Base-by-base conservation (phyloP, 176 grass and related monocot genomes). In the Carex cristatella region DNA sequence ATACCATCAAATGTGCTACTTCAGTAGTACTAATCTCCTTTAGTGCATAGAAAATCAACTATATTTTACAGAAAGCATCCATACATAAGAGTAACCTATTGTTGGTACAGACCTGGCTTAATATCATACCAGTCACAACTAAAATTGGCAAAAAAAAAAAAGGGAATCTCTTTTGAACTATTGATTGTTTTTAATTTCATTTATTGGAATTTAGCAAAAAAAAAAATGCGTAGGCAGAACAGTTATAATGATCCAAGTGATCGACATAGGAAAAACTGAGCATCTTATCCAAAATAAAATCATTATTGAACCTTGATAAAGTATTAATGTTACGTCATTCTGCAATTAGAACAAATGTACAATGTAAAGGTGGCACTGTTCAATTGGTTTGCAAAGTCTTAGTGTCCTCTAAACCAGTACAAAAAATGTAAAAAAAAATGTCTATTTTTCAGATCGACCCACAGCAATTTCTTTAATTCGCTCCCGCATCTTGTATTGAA, bases 401-500 rank as follows among this genome's bases (percentile, higher is more conserved):
- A 23, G 30, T 78, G n/a, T 10, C 44, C 49, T 32, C 28, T 10
- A 58, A 79, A 79, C 30, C 53, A 79, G 30, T 58, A 79, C 74
- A 79, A 79, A 63, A 63, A 77, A 79, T 33, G 18, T 2, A 4
- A 9, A 15, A 6, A 55, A 55, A 32, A 78, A 78, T 7, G 70
- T 59, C 13, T 66, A 32, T 85, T 75, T 57, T 23, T 59, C 81
- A 18, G 80, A 68, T 65, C 70, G 63, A 46, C 31, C 48, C 30
- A 71, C 84, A 14, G 53, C 61, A 66, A 94, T 88, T 79, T 95
- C 93, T 87, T 86, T 87, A 53, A 90, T 88, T 85, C 55, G 88
- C 82, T 94, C 79, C 2, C 88, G 87, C 97, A 99, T 96, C 73
- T 96, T 99, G 88, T 91, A 94, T 42, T 99, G 97, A 89, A 99